Conservation (phyloP, 306 rosid species). For the Hippophae rhamnoides region DNA sequence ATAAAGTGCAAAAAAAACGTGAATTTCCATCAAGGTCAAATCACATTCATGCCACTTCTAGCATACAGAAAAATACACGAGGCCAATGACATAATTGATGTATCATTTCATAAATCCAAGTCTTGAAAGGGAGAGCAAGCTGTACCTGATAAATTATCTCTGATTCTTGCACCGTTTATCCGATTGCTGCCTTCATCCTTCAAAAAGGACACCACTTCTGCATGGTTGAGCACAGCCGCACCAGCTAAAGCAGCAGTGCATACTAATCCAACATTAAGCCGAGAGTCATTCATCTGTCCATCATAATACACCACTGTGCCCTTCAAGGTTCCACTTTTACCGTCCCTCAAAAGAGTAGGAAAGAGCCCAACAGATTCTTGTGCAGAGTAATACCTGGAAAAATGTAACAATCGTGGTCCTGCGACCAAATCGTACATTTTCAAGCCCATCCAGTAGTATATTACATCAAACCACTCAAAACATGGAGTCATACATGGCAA, state of each 20-base stretch:
- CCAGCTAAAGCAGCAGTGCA: slow-evolving; percentile 95
- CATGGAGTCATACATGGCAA: slow-evolving; percentile 99
- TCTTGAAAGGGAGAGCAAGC: slow-evolving; percentile 2
- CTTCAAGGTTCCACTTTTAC: slow-evolving; percentile 50
- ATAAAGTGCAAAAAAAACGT: background rate
- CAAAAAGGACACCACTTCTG: slow-evolving; percentile 71
- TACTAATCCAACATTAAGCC: slow-evolving; percentile 89
- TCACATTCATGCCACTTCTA: slow-evolving; percentile 2
- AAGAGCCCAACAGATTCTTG: slow-evolving; percentile 81
- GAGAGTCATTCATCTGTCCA: slow-evolving; percentile 97
- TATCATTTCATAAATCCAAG: background rate
- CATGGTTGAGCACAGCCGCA: slow-evolving; percentile 96
- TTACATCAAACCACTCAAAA: slow-evolving; percentile 83
- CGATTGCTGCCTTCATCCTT: slow-evolving; percentile 64
- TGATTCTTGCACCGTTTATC: slow-evolving; percentile 75
- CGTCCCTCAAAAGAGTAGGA: slow-evolving; percentile 81
- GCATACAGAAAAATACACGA: background rate
- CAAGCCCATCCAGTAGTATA: slow-evolving; percentile 90
- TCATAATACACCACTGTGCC: slow-evolving; percentile 97
- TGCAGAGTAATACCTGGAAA: slow-evolving; percentile 88
- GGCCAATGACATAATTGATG: background rate
- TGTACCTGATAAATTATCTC: slow-evolving; percentile 77
- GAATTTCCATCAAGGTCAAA: too few species aligned
- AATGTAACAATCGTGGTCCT: slow-evolving; percentile 66
- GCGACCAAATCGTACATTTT: slow-evolving; percentile 96